Evolutionary conservation across 208 protist species (phyloP), one percentile per base, ranked within the genome.

Genomic region (Leptomonas pyrrhocoris): DNA sequence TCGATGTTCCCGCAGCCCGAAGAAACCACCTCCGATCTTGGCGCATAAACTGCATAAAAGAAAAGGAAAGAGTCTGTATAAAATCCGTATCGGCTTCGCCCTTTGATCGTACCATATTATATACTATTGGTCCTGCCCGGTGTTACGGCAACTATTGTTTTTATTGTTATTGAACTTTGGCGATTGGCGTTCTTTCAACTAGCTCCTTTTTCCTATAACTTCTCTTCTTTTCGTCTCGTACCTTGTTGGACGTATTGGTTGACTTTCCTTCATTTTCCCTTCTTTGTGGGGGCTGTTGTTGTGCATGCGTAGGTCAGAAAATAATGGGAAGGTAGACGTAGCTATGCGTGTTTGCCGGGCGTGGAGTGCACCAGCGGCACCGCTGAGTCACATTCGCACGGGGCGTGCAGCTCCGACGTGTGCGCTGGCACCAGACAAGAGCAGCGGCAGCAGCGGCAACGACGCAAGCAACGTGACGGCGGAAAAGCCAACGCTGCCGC

Each of bases 361-460:
- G 38, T 80, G 74, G 74, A 80, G 74, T 43, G 66, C 74, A 45
- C 74, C 74, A n/a, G 74, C 74, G 48, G 64, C 62, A 48, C 50
- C 74, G 60, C 62, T 74, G 36, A 55, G 68, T 30, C 74, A 74
- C 68, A 42, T 79, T 45, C 53, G 43, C n/a, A 34, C n/a, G 30
- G 27, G 55, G 42, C 30, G 12, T 30, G 12, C 30, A 16, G 53
- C 25, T 5, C 49, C 49, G 15, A 15, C 23, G 23, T 25, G 6
- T 31, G 25, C 49, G 19, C 21, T 12, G 49, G 23, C 3, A 25
- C 13, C 13, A 8, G 12, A 49, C 11, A 4, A 21, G 19, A 4
- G 18, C 45, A 49, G 11, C 25, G 16, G 13, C 21, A 19, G 4
- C 6, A 31, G 49, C 25, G 23, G 49, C 49, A 54, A 2, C 49